Evolutionary conservation across 768 basidiomycete genomes (phyloP).

Genomic region (Thelephora ganbajun): DNA sequence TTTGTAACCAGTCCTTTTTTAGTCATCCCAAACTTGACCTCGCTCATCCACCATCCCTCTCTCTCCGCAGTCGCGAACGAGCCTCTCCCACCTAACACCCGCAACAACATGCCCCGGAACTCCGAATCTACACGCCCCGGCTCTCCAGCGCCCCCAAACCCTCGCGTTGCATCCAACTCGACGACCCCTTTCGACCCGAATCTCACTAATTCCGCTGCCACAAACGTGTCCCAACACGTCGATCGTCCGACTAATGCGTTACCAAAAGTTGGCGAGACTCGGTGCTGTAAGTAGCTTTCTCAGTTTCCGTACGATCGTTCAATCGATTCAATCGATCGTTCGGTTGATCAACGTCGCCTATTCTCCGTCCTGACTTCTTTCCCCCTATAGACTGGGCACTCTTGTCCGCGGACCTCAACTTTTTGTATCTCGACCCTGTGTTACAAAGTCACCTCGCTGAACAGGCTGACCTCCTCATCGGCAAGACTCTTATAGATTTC

Average conservation of each 20-base stretch:
- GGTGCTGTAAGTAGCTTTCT: conserved; percentile 49
- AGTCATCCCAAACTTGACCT: too few species aligned
- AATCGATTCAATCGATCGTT: conserved; percentile 26
- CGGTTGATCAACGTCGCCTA: conserved; percentile 8
- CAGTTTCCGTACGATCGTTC: conserved; percentile 20
- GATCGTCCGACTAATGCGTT: conserved; percentile 24
- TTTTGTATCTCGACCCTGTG: conserved; percentile 78
- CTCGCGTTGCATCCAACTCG: neutral
- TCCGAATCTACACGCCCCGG: conserved; percentile 6
- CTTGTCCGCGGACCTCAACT: conserved; percentile 59
- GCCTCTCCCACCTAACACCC: conserved; percentile 14
- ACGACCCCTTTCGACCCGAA: conserved; percentile 19
- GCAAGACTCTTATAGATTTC: conserved; percentile 58
- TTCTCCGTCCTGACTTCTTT: conserved; percentile 12
- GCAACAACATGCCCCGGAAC: conserved; percentile 5
- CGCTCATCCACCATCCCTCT: conserved; percentile 5
- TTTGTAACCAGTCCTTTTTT: conserved; percentile 5
- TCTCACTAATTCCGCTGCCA: conserved; percentile 18
- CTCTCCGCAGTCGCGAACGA: conserved; percentile 17
- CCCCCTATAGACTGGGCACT: conserved; percentile 60
- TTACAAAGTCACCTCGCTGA: conserved; percentile 56
- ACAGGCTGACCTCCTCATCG: conserved; percentile 56
- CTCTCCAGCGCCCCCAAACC: conserved; percentile 11
- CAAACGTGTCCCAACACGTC: conserved; percentile 16
- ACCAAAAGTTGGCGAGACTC: conserved; percentile 55